Percentiles rank a stretch among this genome's conserved stretches.
phyloP scores from a whole-genome alignment of 2,329 filamentous ascomycete genomes.

The Tolypocladium paradoxum region DNA sequence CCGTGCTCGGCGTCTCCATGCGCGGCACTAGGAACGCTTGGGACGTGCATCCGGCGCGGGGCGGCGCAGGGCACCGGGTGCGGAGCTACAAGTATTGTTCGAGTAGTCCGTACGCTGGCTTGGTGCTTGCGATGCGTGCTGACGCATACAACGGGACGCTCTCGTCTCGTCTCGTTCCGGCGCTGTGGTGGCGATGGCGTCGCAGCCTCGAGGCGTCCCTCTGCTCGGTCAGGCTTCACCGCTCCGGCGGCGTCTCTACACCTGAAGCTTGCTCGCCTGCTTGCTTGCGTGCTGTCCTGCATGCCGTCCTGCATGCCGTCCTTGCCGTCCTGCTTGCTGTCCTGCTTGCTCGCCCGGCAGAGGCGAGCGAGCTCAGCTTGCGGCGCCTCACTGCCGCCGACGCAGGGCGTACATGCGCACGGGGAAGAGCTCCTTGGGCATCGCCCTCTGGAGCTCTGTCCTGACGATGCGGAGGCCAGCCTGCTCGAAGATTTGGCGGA shows the following conservation, averaged over 20 bases:
- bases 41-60: constrained; percentile 1
- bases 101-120: too few species aligned
- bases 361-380: neutral
- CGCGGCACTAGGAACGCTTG: constrained; percentile 1
- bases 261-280: neutral
- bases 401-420: constrained; percentile 66
- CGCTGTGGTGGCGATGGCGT: neutral
- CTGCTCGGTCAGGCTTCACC: neutral
- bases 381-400: neutral
- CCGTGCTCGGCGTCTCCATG: neutral
- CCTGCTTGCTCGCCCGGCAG: neutral
- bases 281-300: too few species aligned
- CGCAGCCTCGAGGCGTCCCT: too few species aligned
- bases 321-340: too few species aligned
- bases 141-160: neutral
- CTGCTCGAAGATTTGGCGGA: constrained; percentile 53
- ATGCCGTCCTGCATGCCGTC: too few species aligned
- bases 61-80: neutral
- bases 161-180: neutral
- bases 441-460: constrained; percentile 59
- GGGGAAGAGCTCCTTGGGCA: constrained; percentile 47
- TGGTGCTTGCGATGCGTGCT: neutral
- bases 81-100: neutral
- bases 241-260: neutral
- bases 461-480: constrained; percentile 55